A percentile compares a stretch with the other conserved stretches of the same genome.
Evolutionary conservation across 2,329 filamentous ascomycete species (phyloP).

Genomic region (Didymella sp.): DNA sequence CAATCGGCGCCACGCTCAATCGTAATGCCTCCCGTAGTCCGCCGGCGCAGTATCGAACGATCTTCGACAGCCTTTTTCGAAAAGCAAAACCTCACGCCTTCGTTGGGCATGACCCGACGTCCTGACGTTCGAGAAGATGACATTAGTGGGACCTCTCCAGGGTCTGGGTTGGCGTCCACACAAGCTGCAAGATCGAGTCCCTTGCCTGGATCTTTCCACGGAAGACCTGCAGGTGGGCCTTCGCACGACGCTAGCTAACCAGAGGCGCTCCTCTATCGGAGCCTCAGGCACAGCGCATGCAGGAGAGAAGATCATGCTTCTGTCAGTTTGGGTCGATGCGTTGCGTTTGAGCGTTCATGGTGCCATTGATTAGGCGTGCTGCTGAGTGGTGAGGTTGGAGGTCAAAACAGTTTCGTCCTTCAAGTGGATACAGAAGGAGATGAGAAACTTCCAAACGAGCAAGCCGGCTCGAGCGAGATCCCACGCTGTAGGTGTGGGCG

Average conservation of each 20-base stretch:
- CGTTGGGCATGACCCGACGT: background rate
- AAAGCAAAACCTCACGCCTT: constrained; percentile 8
- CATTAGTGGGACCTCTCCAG: constrained; percentile 1
- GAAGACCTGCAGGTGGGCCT: background rate
- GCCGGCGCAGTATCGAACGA: background rate
- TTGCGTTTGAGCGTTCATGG: background rate
- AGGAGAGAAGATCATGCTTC: background rate
- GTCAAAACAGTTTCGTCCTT: background rate
- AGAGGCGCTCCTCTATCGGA: constrained; percentile 4
- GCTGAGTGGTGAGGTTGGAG: background rate
- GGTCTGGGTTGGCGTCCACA: constrained; percentile 13
- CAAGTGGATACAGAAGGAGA: background rate
- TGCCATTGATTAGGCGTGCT: background rate
- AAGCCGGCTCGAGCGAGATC: background rate
- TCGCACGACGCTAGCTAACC: constrained; percentile 5
- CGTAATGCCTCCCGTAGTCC: background rate
- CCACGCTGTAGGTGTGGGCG: background rate
- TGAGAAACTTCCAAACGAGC: background rate
- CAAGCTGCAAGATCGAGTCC: constrained; percentile 2
- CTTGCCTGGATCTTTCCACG: background rate
- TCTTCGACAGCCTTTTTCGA: constrained; percentile 4
- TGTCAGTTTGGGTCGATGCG: background rate
- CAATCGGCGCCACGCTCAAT: background rate
- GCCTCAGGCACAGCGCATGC: background rate
- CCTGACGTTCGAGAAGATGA: constrained; percentile 2